These are phyloP conservation scores for Epichloe sp. DNA, from an alignment of 2,329 filamentous ascomycete species.

Conservation along the genomic window DNA sequence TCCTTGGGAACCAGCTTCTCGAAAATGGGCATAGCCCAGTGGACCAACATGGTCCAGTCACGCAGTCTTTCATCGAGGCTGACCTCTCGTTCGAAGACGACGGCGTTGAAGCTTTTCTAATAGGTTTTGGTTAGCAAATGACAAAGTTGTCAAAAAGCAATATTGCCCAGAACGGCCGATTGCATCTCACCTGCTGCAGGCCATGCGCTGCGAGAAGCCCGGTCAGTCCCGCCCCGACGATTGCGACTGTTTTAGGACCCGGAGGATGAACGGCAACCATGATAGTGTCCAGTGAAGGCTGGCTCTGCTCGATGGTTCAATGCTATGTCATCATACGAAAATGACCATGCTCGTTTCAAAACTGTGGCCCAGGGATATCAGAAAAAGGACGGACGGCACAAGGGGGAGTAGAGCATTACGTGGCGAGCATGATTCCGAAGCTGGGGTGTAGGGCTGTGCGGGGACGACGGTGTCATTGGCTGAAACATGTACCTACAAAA, in stretches of 20 bases:
- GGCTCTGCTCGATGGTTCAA: background rate
- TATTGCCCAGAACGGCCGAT: background rate
- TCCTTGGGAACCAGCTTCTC: slow-evolving; percentile 19
- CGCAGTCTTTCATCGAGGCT: slow-evolving; percentile 17
- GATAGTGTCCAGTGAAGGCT: background rate
- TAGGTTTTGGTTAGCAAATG: background rate
- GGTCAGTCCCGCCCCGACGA: slow-evolving; percentile 25
- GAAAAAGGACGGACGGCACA: too few species aligned
- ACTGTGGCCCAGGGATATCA: too few species aligned
- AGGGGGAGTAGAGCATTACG: too few species aligned
- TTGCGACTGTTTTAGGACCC: slow-evolving; percentile 14
- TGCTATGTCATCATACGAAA: background rate
- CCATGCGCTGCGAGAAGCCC: slow-evolving; percentile 25
- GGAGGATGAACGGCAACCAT: background rate
- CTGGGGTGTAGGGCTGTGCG: too few species aligned
- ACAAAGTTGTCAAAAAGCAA: background rate
- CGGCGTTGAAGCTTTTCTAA: slow-evolving; percentile 20
- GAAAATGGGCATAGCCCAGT: slow-evolving; percentile 26
- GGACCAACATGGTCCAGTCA: slow-evolving; percentile 27
- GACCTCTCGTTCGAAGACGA: slow-evolving; percentile 19
- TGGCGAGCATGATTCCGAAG: too few species aligned
- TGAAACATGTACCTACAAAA: too few species aligned
- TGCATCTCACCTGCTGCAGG: slow-evolving; percentile 17
- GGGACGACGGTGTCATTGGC: too few species aligned
- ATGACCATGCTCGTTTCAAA: too few species aligned